Evolutionary conservation across 2,329 filamentous ascomycete genomes (phyloP).

Genomic region (Zopfia rhizophila): DNA sequence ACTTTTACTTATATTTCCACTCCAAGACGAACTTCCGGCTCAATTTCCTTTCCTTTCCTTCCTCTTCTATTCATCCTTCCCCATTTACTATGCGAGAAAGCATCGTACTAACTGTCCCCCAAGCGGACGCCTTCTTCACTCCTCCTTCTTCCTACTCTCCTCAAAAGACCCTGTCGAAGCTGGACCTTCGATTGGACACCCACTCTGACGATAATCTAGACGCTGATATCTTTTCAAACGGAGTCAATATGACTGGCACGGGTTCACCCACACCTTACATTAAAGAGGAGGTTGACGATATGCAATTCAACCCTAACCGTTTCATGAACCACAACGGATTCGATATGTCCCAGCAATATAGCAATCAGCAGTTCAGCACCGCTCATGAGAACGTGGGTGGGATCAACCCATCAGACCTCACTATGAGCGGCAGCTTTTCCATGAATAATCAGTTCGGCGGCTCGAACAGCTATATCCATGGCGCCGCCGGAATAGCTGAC

Average conservation of each 20-base stretch:
- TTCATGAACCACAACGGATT: slow-evolving; percentile 63
- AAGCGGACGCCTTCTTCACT: slow-evolving; percentile 56
- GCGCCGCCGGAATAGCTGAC: slow-evolving; percentile 82
- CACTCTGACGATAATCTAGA: slow-evolving; percentile 55
- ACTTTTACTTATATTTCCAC: slow-evolving; percentile 37
- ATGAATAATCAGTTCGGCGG: slow-evolving; percentile 67
- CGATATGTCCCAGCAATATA: slow-evolving; percentile 62
- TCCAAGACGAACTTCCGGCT: slow-evolving; percentile 3
- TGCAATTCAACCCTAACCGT: slow-evolving; percentile 62
- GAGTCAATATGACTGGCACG: slow-evolving; percentile 62
- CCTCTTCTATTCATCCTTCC: not conserved
- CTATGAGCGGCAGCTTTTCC: slow-evolving; percentile 70
- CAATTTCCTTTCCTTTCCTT: slow-evolving; percentile 15
- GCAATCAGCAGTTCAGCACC: slow-evolving; percentile 60
- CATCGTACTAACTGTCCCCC: slow-evolving; percentile 50
- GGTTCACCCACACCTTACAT: slow-evolving; percentile 70
- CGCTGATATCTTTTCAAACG: slow-evolving; percentile 53
- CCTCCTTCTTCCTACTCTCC: slow-evolving; percentile 54
- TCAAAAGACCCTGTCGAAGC: slow-evolving; percentile 49
- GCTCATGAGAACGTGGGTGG: slow-evolving; percentile 51
- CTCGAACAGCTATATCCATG: slow-evolving; percentile 77
- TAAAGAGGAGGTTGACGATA: slow-evolving; percentile 74
- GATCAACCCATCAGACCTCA: slow-evolving; percentile 86
- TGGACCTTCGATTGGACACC: slow-evolving; percentile 50
- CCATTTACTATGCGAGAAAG: slow-evolving; percentile 44